Conservation (phyloP, 257 asterid species). For the Nicotiana sylvestris region DNA sequence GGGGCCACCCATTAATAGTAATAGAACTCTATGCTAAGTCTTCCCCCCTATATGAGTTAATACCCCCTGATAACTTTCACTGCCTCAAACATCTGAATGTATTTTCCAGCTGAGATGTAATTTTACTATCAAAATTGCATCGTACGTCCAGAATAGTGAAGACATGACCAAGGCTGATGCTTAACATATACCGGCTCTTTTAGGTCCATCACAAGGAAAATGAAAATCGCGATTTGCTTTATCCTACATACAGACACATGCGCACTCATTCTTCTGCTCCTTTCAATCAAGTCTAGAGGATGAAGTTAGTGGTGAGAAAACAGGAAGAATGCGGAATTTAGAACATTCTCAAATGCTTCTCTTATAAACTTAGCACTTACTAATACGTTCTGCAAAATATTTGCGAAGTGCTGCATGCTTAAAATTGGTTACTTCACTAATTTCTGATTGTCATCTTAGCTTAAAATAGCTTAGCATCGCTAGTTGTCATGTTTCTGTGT, state of each 20-base stretch:
- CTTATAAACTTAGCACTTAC: background rate
- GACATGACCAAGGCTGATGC: conserved; percentile 4
- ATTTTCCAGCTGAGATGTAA: conserved; percentile 11
- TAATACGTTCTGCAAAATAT: background rate
- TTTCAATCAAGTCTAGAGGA: background rate
- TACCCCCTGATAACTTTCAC: conserved; percentile 1
- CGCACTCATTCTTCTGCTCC: background rate
- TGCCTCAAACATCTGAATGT: conserved; percentile 13
- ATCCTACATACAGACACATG: background rate
- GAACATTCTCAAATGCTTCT: background rate
- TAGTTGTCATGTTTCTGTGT: background rate
- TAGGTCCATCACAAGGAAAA: conserved; percentile 14
- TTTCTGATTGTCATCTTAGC: background rate
- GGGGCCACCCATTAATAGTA: background rate
- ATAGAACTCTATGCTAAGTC: conserved; percentile 9
- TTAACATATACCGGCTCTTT: conserved; percentile 5
- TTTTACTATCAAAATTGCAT: background rate
- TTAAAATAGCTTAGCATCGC: background rate
- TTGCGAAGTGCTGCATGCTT: background rate
- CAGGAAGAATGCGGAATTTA: conserved; percentile 1
- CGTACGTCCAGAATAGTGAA: conserved; percentile 8
- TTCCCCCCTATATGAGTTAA: background rate
- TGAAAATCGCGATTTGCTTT: conserved; percentile 8
- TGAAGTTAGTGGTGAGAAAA: background rate
- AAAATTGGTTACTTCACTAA: background rate